phyloP scores from a whole-genome alignment of 441 rosid species.

The Adansonia madagascariensis region DNA sequence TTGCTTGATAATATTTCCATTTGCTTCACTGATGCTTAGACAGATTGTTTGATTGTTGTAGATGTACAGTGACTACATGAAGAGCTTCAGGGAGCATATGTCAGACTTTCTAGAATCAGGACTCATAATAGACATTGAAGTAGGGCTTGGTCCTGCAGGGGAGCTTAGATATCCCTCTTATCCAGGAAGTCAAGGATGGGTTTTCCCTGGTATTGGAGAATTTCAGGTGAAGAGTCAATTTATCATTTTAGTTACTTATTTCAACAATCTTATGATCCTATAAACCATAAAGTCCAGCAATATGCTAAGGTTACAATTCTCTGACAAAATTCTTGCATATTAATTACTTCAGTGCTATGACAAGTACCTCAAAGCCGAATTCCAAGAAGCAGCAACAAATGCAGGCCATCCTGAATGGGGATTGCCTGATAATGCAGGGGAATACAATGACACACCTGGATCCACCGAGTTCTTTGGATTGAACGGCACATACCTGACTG shows the following conservation, averaged over 20 bases:
- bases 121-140: conserved; percentile 65
- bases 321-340: no score
- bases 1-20: not conserved
- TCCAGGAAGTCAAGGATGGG: conserved; percentile 72
- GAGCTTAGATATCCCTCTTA: conserved; percentile 88
- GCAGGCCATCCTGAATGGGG: conserved; percentile 83
- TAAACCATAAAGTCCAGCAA: not conserved
- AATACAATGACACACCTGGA: conserved; percentile 62
- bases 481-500: conserved; percentile 59
- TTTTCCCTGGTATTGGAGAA: conserved; percentile 83
- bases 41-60: conserved; percentile 28
- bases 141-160: conserved; percentile 85
- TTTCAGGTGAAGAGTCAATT: conserved; percentile 57
- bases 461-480: conserved; percentile 57
- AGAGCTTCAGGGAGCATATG: conserved; percentile 77
- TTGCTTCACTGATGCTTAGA: not conserved
- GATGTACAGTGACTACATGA: conserved; percentile 80
- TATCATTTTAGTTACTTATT: not conserved
- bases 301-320: conserved; percentile 11
- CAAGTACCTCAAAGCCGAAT: conserved; percentile 58
- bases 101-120: conserved; percentile 68
- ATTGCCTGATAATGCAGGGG: conserved; percentile 68
- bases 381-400: conserved; percentile 58
- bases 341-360: conserved; percentile 58
- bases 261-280: not conserved